Evolutionary conservation across 2,329 filamentous ascomycete genomes (phyloP).

Genomic region (Calonectria naviculata): DNA sequence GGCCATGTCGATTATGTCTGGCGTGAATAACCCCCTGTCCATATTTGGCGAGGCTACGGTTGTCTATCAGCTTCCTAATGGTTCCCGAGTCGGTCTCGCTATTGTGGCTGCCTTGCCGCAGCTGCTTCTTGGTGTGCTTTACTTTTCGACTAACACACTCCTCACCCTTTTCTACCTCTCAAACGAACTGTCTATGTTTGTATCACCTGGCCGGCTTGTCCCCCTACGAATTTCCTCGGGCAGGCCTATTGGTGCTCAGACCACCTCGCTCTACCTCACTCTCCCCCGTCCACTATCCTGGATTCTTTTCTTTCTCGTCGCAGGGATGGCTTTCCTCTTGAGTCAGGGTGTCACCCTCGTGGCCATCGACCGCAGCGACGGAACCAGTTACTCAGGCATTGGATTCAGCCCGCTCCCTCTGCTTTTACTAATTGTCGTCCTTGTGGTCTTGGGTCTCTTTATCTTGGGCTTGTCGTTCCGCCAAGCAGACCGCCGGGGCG

Average conservation of each 20-base stretch:
- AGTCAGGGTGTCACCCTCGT: slow-evolving; percentile 55
- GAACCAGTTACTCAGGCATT: slow-evolving; percentile 43
- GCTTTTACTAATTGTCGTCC: slow-evolving; percentile 52
- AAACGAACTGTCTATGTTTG: slow-evolving; percentile 60
- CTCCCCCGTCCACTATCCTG: slow-evolving; percentile 59
- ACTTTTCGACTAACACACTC: slow-evolving; percentile 59
- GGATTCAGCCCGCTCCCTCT: slow-evolving; percentile 57
- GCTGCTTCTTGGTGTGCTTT: slow-evolving; percentile 58
- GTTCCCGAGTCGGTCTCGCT: slow-evolving; percentile 42
- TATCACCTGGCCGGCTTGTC: slow-evolving; percentile 36
- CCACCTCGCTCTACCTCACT: slow-evolving; percentile 60
- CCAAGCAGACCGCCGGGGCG: slow-evolving; percentile 49
- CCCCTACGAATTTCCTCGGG: slow-evolving; percentile 60
- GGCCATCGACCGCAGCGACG: slow-evolving; percentile 41
- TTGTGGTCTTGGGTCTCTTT: slow-evolving; percentile 48
- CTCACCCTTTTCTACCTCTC: slow-evolving; percentile 61
- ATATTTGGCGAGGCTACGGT: slow-evolving; percentile 52
- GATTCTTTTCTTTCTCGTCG: slow-evolving; percentile 56
- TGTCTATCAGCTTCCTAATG: slow-evolving; percentile 45
- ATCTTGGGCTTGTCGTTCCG: slow-evolving; percentile 54
- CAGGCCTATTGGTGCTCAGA: slow-evolving; percentile 56
- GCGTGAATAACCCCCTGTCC: slow-evolving; percentile 44
- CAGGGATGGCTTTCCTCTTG: slow-evolving; percentile 57
- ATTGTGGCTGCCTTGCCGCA: slow-evolving; percentile 61
- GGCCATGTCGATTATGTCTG: slow-evolving; percentile 47